Percentiles rank a stretch among this genome's conserved stretches.
Conservation (phyloP, 2,329 filamentous ascomycete species). For the Apiospora koreana region DNA sequence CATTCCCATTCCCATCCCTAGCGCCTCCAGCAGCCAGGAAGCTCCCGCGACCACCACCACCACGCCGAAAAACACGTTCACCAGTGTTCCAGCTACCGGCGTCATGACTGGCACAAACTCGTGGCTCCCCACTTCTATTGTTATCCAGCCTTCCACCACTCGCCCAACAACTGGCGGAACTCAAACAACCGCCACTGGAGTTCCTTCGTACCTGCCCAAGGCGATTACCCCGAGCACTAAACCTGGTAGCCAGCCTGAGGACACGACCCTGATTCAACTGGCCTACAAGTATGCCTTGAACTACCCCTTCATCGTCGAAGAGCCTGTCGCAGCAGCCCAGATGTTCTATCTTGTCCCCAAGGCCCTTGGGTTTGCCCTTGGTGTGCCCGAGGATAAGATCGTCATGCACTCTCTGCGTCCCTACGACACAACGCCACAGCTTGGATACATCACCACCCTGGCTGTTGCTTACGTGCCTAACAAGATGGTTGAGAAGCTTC, state of each 20-base stretch:
- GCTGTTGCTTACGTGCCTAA: constrained; percentile 76
- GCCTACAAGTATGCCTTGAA: constrained; percentile 82
- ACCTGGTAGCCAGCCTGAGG: constrained; percentile 54
- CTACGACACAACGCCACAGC: constrained; percentile 67
- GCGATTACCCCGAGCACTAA: constrained; percentile 72
- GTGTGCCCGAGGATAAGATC: constrained; percentile 57
- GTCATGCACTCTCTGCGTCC: constrained; percentile 73
- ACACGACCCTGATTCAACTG: constrained; percentile 75
- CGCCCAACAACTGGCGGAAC: constrained; percentile 40
- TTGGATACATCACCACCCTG: constrained; percentile 81
- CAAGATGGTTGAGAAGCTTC: constrained; percentile 67
- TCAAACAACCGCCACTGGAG: constrained; percentile 48
- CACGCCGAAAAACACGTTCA: constrained; percentile 25
- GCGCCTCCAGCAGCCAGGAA: neutral
- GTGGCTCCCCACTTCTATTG: constrained; percentile 62
- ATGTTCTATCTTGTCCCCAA: constrained; percentile 78
- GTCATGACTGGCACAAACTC: constrained; percentile 45
- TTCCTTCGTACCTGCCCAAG: constrained; percentile 70
- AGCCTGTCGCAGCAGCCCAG: constrained; percentile 74
- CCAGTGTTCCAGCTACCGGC: constrained; percentile 43
- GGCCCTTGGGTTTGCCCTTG: constrained; percentile 66
- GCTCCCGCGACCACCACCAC: constrained; percentile 12
- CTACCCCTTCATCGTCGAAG: constrained; percentile 77
- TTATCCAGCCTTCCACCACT: constrained; percentile 52
- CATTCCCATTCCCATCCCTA: neutral